A percentile compares a stretch with the other conserved stretches of the same genome.
Evolutionary conservation across 225 moss, liverwort and hornwort genomes (phyloP).

Genomic region (Pseudoscleropodium purum): DNA sequence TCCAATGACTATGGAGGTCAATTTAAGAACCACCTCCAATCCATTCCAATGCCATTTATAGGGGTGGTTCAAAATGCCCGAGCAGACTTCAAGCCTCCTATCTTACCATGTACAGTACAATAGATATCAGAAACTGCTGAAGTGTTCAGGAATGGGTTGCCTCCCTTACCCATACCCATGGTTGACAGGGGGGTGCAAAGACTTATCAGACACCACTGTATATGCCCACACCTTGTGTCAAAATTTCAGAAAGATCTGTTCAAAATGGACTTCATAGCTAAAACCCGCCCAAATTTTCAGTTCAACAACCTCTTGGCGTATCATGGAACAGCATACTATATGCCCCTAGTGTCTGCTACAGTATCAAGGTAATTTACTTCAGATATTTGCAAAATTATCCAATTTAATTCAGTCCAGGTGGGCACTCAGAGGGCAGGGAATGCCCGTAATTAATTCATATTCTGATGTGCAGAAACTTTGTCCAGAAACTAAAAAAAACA

Average conservation of each 20-base stretch:
- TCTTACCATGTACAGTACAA: too few species aligned
- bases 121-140: too few species aligned
- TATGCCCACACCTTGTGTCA: neutral
- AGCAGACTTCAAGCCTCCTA: too few species aligned
- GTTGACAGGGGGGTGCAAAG: too few species aligned
- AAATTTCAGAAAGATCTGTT: neutral
- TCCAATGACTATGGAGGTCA: too few species aligned
- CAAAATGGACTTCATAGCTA: neutral
- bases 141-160: too few species aligned
- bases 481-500: neutral
- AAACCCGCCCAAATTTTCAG: neutral
- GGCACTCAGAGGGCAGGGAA: neutral
- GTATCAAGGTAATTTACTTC: too few species aligned
- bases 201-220: too few species aligned
- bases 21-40: too few species aligned
- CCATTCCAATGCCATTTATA: too few species aligned
- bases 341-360: neutral
- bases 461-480: neutral
- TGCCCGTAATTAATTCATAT: neutral
- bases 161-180: too few species aligned
- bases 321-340: neutral
- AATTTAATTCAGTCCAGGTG: neutral
- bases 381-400: neutral
- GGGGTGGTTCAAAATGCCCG: too few species aligned
- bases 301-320: neutral